Percentiles rank a stretch among this genome's conserved stretches.
Evolutionary conservation across 768 basidiomycete genomes (phyloP).

Genomic region (Calocybe cyanea): DNA sequence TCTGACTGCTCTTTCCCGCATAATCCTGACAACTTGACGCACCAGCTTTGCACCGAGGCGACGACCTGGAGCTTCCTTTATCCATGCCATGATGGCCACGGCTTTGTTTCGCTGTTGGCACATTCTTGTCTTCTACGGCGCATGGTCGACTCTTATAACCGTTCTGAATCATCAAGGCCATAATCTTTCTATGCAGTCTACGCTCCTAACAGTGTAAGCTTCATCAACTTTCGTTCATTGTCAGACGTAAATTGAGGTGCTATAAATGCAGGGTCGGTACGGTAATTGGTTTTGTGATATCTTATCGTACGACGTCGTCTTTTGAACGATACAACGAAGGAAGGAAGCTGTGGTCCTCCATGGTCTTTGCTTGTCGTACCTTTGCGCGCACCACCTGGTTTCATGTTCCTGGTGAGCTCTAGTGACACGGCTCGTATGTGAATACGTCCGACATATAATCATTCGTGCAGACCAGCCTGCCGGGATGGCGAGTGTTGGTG

Average conservation of each 20-base stretch:
- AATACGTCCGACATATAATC: background rate
- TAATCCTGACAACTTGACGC: background rate
- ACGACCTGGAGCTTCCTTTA: constrained; percentile 32
- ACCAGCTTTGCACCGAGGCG: constrained; percentile 35
- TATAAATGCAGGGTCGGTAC: constrained; percentile 46
- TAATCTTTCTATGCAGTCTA: constrained; percentile 39
- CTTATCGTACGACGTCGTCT: constrained; percentile 67
- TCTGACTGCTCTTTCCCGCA: background rate
- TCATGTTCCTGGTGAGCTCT: constrained; percentile 51
- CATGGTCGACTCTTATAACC: constrained; percentile 56
- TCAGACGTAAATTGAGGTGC: constrained; percentile 16
- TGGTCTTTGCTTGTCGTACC: constrained; percentile 53
- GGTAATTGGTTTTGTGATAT: constrained; percentile 71
- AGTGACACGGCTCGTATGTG: background rate
- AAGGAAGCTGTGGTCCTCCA: constrained; percentile 62
- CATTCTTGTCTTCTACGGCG: constrained; percentile 59
- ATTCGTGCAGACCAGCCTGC: constrained; percentile 19
- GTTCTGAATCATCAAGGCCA: constrained; percentile 46
- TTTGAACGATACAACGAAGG: constrained; percentile 80
- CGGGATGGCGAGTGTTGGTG: constrained; percentile 15
- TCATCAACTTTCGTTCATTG: constrained; percentile 20
- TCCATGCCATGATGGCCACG: constrained; percentile 41
- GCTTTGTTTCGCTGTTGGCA: constrained; percentile 62
- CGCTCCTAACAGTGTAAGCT: constrained; percentile 67
- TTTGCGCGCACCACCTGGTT: constrained; percentile 66